These are phyloP conservation scores for Talaromyces sp. DNA, from an alignment of 2,329 filamentous ascomycete genomes.

Conservation along the genomic window DNA sequence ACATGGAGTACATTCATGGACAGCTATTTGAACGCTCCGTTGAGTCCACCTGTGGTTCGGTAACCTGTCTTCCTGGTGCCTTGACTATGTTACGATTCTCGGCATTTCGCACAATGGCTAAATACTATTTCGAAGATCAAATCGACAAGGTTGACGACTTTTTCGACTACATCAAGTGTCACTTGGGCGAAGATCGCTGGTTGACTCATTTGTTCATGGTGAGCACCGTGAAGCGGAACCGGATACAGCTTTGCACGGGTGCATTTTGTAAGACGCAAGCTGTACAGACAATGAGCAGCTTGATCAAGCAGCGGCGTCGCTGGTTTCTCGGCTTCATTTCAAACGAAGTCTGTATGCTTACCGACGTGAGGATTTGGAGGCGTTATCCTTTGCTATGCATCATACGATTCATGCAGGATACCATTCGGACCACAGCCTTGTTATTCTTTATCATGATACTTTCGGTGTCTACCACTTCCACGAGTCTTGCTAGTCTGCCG, in stretches of 20 bases:
- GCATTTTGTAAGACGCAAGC: slow-evolving; percentile 99
- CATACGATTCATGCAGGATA: slow-evolving; percentile 92
- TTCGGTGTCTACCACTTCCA: slow-evolving; percentile 78
- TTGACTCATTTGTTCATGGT: slow-evolving; percentile 99
- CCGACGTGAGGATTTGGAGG: slow-evolving; percentile 86
- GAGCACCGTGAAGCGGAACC: slow-evolving; percentile 84
- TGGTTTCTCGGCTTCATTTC: slow-evolving; percentile 98
- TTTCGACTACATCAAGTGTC: slow-evolving; percentile 94
- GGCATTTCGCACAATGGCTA: slow-evolving; percentile 93
- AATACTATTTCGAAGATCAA: slow-evolving; percentile 97
- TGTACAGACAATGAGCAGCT: slow-evolving; percentile 77
- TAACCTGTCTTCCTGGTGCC: slow-evolving; percentile 93
- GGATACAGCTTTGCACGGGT: slow-evolving; percentile 96
- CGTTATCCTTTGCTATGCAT: slow-evolving; percentile 82
- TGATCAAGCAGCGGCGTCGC: slow-evolving; percentile 88
- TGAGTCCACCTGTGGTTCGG: slow-evolving; percentile 87
- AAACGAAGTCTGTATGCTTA: slow-evolving; percentile 97
- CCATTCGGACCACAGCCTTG: slow-evolving; percentile 87
- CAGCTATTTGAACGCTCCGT: slow-evolving; percentile 95
- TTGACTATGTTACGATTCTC: slow-evolving; percentile 94
- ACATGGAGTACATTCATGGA: slow-evolving; percentile 97
- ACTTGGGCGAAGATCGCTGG: slow-evolving; percentile 94
- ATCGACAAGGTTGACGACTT: slow-evolving; percentile 92
- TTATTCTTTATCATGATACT: slow-evolving; percentile 93
- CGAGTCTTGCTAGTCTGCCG: slow-evolving; percentile 72